phyloP scores from a whole-genome alignment of 2,329 filamentous ascomycete genomes.

The Xylariaceae sp. region DNA sequence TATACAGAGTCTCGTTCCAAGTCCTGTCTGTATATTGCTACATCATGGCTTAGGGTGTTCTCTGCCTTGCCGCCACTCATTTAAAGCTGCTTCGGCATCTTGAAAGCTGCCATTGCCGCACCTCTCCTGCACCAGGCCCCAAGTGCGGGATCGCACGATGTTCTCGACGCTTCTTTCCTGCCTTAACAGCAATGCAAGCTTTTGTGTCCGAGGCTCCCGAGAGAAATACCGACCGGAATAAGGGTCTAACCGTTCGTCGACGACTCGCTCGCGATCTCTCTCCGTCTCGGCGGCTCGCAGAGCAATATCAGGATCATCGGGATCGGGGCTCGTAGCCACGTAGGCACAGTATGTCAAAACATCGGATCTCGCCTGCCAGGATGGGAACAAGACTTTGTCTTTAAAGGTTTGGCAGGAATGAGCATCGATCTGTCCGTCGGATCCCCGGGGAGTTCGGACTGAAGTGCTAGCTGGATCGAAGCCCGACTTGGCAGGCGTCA shows the following conservation, averaged over 20 bases:
- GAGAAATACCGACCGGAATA: conserved; percentile 87
- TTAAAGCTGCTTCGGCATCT: conserved; percentile 61
- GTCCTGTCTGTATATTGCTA: not conserved
- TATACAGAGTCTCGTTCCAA: not conserved
- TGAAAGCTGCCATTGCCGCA: conserved; percentile 65
- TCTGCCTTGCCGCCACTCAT: conserved; percentile 38
- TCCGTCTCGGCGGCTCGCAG: conserved; percentile 73
- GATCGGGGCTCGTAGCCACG: conserved; percentile 87
- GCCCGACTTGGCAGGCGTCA: conserved; percentile 72
- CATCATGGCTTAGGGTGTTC: conserved; percentile 20
- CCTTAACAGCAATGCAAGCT: conserved; percentile 73
- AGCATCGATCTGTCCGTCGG: conserved; percentile 62
- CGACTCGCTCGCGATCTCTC: conserved; percentile 72
- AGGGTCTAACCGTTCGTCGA: conserved; percentile 90
- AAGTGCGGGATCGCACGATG: conserved; percentile 82
- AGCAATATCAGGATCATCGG: conserved; percentile 80
- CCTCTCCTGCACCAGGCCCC: conserved; percentile 77
- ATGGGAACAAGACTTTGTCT: conserved; percentile 79
- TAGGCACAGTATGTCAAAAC: conserved; percentile 88
- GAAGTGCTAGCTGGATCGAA: conserved; percentile 85
- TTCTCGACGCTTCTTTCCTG: conserved; percentile 79
- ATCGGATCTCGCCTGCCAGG: conserved; percentile 83
- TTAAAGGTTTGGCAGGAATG: conserved; percentile 75
- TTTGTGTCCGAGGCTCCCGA: conserved; percentile 79
- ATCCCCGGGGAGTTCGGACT: conserved; percentile 60